Evolutionary conservation across 1,284 basidiomycete genomes (phyloP).

Genomic region (Cutaneotrichosporon arboriforme): DNA sequence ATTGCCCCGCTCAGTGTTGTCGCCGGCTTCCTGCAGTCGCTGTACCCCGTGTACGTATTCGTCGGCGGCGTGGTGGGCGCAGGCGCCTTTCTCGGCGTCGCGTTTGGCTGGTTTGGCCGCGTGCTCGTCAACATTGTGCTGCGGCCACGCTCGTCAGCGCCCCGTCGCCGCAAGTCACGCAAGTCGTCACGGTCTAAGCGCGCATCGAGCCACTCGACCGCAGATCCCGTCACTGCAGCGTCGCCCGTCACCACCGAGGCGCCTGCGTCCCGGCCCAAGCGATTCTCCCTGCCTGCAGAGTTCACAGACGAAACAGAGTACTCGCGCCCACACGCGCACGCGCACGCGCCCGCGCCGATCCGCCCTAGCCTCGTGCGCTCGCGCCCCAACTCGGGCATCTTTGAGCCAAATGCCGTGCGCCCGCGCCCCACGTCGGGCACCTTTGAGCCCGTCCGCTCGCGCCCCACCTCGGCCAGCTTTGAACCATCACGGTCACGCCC

Average conservation of each 20-base stretch:
- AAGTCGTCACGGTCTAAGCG: neutral
- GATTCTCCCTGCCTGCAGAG: no score
- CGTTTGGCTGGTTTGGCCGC: slow-evolving; percentile 33
- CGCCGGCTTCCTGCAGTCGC: slow-evolving; percentile 19
- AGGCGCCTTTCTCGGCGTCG: slow-evolving; percentile 34
- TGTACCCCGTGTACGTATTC: slow-evolving; percentile 41
- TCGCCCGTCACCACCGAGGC: no score
- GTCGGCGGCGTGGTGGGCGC: slow-evolving; percentile 37
- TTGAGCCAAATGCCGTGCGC: no score
- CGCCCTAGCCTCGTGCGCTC: no score
- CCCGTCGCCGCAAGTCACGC: slow-evolving; percentile 4
- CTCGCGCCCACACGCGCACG: neutral
- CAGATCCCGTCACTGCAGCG: no score
- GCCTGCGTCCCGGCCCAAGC: no score
- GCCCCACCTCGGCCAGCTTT: neutral
- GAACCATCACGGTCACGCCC: neutral
- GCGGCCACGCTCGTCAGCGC: neutral
- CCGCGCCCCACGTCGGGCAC: no score
- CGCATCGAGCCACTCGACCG: neutral
- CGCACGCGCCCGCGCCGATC: neutral
- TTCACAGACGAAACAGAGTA: no score
- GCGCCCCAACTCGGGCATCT: no score
- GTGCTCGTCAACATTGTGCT: slow-evolving; percentile 19
- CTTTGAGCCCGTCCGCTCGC: neutral
- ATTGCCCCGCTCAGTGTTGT: slow-evolving; percentile 25